Base-by-base conservation (phyloP, 1,284 basidiomycete genomes). In the Meira nashicola region DNA sequence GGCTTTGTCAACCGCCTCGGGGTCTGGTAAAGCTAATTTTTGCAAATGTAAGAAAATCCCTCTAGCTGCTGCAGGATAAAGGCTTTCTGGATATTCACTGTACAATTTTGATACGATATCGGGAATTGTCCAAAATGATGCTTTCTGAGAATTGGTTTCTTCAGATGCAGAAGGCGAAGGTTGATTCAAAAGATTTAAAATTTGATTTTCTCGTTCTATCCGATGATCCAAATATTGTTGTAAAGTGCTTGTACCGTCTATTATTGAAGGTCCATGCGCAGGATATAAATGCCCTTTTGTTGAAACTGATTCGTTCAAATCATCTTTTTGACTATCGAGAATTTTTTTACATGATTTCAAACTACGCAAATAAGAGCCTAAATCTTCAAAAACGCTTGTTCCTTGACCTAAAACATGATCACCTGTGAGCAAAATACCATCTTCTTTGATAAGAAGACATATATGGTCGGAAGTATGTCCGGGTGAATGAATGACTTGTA, bases 351-450 rank as follows among this genome's bases (percentile, higher is more conserved):
- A 50, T 21, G 82, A 83, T 55, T 83, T 82, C n/a, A 94, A 82
- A 62, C 86, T 87, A 3, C 80, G 65, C 55, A 94, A 80, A 74
- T 95, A 95, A 1, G 83, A 74, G 0, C 82, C 82, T 7, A 96
- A 84, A 73, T 95, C 89, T 68, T 90, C 89, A 73, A 97, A 96
- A 2, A 94, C 86, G 1, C 90, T 85, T 0, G 92, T 92, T 1
- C 92, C 92, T 65, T 92, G 86, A 0, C 94, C 93, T 21, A 97
- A 84, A 5, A 97, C 86, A 6, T 88, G 90, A 79, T 97, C 94
- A 0, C 89, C 90, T 0, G 91, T 93, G 80, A 94, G 59, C 25
- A 78, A 62, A 89, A 23, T 93, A 82, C 1, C 84, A 86, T 82
- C 44, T 49, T 74, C 65, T 38, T 59, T 47, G 15, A 75, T 55